Conservation (phyloP, 75 land plant genomes). For the Gnetum montanum region DNA sequence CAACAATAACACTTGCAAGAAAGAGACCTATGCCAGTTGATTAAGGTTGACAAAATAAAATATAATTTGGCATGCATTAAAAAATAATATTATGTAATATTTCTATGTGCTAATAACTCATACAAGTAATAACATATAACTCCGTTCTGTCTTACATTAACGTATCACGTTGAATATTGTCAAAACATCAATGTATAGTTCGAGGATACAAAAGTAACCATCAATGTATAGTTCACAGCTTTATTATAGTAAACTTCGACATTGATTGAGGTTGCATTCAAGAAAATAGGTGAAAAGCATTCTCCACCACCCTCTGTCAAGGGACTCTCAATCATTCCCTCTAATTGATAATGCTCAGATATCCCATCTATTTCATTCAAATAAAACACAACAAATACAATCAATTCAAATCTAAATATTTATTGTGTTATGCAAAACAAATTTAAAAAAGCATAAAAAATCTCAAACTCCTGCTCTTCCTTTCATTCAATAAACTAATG, state of each 20-base stretch:
- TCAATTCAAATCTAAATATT: not conserved
- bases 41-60: too few species aligned
- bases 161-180: too few species aligned
- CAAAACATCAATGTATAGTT: too few species aligned
- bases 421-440: not conserved
- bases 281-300: slow-evolving; percentile 68
- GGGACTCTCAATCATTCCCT: slow-evolving; percentile 84
- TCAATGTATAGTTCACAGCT: slow-evolving; percentile 93
- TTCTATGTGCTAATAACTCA: not conserved
- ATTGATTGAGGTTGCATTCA: slow-evolving; percentile 93
- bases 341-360: slow-evolving; percentile 65
- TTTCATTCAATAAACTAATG: not conserved
- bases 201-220: slow-evolving; percentile 99
- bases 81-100: not conserved
- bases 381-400: not conserved
- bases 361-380: slow-evolving; percentile 48
- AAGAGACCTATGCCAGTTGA: slow-evolving; percentile 49
- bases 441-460: slow-evolving; percentile 2
- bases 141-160: too few species aligned
- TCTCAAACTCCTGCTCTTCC: not conserved
- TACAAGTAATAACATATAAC: too few species aligned
- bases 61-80: slow-evolving; percentile 3
- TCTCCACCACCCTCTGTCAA: slow-evolving; percentile 73
- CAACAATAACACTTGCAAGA: slow-evolving; percentile 83
- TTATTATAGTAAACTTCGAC: slow-evolving; percentile 91